Evolutionary conservation across 148 eudicot species (phyloP).

Genomic region (Nepenthes gracilis): DNA sequence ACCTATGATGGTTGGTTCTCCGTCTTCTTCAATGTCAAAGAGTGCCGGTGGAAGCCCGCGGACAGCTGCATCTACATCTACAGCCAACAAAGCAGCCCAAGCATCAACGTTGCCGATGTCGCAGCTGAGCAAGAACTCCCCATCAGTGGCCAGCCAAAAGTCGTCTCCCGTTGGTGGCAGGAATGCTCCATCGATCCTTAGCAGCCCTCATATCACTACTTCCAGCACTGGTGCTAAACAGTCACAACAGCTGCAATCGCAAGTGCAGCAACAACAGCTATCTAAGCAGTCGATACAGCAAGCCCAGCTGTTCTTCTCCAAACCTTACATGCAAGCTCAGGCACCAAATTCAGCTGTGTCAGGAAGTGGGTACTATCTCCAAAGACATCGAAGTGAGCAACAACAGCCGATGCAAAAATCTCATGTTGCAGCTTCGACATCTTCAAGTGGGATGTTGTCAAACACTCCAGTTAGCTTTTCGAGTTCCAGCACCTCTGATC

Average conservation of each 20-base stretch:
- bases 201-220: slow-evolving; percentile 49
- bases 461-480: slow-evolving; percentile 32
- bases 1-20: slow-evolving; percentile 78
- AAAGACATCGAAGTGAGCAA: slow-evolving; percentile 41
- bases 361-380: slow-evolving; percentile 49
- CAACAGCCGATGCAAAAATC: slow-evolving; percentile 29
- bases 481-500: slow-evolving; percentile 41
- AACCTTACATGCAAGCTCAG: slow-evolving; percentile 45
- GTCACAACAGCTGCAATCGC: slow-evolving; percentile 40
- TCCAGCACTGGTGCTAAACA: slow-evolving; percentile 28
- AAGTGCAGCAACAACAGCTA: slow-evolving; percentile 38
- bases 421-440: slow-evolving; percentile 21
- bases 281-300: slow-evolving; percentile 42
- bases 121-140: slow-evolving; percentile 47
- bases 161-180: slow-evolving; percentile 31
- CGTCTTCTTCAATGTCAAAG: slow-evolving; percentile 72
- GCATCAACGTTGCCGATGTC: slow-evolving; percentile 39
- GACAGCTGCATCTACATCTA: slow-evolving; percentile 31
- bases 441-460: slow-evolving; percentile 70
- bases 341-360: slow-evolving; percentile 26
- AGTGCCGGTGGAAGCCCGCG: slow-evolving; percentile 85
- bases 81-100: slow-evolving; percentile 46
- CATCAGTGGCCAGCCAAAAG: slow-evolving; percentile 36
- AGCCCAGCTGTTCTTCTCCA: slow-evolving; percentile 45
- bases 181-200: slow-evolving; percentile 50